Evolutionary conservation across 768 basidiomycete genomes (phyloP), one percentile per base, ranked within the genome.

Genomic region (Podaxis sp.): DNA sequence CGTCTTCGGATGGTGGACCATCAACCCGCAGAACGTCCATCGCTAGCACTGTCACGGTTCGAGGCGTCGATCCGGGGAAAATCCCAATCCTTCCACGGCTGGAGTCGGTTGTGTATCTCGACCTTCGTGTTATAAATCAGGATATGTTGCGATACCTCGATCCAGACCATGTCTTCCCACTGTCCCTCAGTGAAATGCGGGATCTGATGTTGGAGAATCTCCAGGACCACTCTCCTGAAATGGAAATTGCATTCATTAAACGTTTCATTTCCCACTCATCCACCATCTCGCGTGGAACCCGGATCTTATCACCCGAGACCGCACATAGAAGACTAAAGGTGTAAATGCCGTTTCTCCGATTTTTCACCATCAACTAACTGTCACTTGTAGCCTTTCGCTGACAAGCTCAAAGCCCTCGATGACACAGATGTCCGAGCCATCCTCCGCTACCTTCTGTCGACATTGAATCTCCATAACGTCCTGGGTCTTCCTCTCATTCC

Each of bases 401-500:
- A 16, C 14, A 25, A 38, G 14, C 2, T 58, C 14, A 5, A 16
- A 10, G 36, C 44, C 5, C 51, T 47, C 7, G 10, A 27, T 23
- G 40, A 48, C 18, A 42, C 42, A 1, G 64, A 65, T 21, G 53
- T 61, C 10, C 23, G 46, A 0, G 40, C 55, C 4, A 58, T 78
- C 25, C 63, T 72, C 9, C 60, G 61, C 3, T 82, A 78, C 61
- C 70, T 81, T 0, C 64, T 81, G 1, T 74, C 74, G 0, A 68
- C 68, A 0, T 53, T 63, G 0, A 64, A 76, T 27, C 50, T 79
- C 14, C 58, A 59, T 10, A 70, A 75, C 50, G 48, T 82, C 7
- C 58, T 73, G n/a, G 73, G 70, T 2, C 66, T 82, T 1, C 79
- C 78, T 1, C 57, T 82, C 21, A 50, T 80, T 21, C 71, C 72